Conservation (phyloP, 331 rosid genomes). For the Spiraea crenata region DNA sequence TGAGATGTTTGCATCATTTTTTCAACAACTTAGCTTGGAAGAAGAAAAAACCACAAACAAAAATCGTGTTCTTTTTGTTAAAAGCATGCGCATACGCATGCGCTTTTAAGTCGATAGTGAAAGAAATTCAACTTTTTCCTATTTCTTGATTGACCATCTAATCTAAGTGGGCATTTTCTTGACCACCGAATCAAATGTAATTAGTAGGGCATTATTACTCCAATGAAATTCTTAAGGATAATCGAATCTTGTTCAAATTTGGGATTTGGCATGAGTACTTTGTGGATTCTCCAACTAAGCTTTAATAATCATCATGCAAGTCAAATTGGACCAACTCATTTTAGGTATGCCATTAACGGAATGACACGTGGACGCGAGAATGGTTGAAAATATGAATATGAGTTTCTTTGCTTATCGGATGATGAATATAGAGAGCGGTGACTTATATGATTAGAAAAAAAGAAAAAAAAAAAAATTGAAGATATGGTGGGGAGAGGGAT, state of each 20-base stretch:
- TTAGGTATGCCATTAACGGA: constrained; percentile 25
- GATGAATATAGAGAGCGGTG: constrained; percentile 13
- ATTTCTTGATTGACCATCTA: constrained; percentile 37
- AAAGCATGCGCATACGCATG: constrained; percentile 55
- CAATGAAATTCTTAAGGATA: constrained; percentile 28
- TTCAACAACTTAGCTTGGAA: constrained; percentile 12
- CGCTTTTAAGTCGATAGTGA: constrained; percentile 19
- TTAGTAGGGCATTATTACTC: constrained; percentile 35
- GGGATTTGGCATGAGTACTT: constrained; percentile 52
- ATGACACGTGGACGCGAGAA: constrained; percentile 27
- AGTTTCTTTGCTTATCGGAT: constrained; percentile 28
- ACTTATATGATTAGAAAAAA: neutral
- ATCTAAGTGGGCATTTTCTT: constrained; percentile 43
- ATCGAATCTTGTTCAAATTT: constrained; percentile 19
- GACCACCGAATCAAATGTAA: constrained; percentile 24
- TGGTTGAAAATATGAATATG: constrained; percentile 15
- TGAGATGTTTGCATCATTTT: constrained; percentile 6
- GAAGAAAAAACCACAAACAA: neutral
- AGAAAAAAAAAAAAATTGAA: constrained; percentile 13
- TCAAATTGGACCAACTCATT: constrained; percentile 12
- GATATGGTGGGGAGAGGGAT: constrained; percentile 43
- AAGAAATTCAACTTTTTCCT: neutral
- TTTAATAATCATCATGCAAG: constrained; percentile 16
- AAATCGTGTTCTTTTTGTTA: constrained; percentile 6
- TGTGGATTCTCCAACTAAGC: constrained; percentile 32